Evolutionary conservation across 305 asterid species (phyloP).

Genomic region (Ilex paraguariensis): DNA sequence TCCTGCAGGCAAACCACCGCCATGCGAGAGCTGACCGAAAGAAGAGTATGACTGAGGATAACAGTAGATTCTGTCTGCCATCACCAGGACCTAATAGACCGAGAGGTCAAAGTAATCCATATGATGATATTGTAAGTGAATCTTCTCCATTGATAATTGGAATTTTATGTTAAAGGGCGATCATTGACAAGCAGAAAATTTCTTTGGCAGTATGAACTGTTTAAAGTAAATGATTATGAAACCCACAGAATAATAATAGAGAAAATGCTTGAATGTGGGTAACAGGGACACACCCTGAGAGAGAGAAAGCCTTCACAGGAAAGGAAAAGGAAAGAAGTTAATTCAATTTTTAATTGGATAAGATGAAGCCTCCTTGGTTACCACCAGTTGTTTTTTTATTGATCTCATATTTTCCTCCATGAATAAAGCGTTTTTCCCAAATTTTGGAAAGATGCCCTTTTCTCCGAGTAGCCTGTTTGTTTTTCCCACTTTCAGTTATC

Average conservation of each 20-base stretch:
- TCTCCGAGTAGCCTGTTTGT: no score
- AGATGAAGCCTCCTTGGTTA: no score
- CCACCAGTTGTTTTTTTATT: no score
- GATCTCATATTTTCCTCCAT: no score
- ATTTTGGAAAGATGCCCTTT: no score
- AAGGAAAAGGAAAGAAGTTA: no score
- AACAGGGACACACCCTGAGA: background rate
- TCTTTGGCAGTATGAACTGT: background rate
- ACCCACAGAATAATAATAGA: background rate
- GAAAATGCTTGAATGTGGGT: background rate
- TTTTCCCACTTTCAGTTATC: no score
- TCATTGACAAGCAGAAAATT: background rate
- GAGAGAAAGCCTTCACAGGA: no score
- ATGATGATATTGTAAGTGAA: slow-evolving; percentile 51
- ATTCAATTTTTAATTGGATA: no score
- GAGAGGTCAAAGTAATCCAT: slow-evolving; percentile 15
- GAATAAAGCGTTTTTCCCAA: no score
- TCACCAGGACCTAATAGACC: slow-evolving; percentile 24
- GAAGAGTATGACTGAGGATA: slow-evolving; percentile 23
- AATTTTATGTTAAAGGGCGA: no score
- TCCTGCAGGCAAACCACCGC: slow-evolving; percentile 18
- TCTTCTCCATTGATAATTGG: background rate
- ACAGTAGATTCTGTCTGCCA: slow-evolving; percentile 10
- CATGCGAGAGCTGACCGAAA: slow-evolving; percentile 20
- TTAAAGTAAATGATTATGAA: background rate